phyloP scores from a whole-genome alignment of 805 yeast species.

The Sungouiozyma intestinalis region DNA sequence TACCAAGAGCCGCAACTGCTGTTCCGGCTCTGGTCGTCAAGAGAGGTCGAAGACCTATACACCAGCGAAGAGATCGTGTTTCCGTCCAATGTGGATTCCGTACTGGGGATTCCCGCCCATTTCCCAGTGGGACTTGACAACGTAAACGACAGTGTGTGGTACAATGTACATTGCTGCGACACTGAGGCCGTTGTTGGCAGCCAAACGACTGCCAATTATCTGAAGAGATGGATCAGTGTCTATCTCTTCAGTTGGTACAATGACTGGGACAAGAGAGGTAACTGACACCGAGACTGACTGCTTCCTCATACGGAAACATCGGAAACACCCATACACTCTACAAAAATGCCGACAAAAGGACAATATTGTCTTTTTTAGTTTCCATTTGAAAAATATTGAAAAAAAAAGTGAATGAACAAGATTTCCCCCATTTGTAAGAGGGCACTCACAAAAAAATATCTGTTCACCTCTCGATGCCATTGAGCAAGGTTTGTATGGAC shows the following conservation, averaged over 20 bases:
- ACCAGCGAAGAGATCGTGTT: slow-evolving; percentile 6
- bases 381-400: too few species aligned
- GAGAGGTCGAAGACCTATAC: slow-evolving; percentile 3
- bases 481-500: too few species aligned
- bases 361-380: too few species aligned
- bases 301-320: too few species aligned
- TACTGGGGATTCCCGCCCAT: slow-evolving; percentile 3
- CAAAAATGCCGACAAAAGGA: too few species aligned
- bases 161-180: slow-evolving; percentile 22
- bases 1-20: slow-evolving; percentile 19
- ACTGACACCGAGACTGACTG: too few species aligned
- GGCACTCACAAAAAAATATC: too few species aligned
- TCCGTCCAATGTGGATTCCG: background rate
- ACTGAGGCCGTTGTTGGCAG: slow-evolving; percentile 19
- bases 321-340: background rate
- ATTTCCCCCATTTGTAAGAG: too few species aligned
- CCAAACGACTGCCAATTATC: slow-evolving; percentile 7
- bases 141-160: slow-evolving; percentile 15
- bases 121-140: slow-evolving; percentile 4
- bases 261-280: too few species aligned
- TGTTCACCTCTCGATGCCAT: too few species aligned
- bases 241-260: slow-evolving; percentile 12
- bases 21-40: slow-evolving; percentile 12
- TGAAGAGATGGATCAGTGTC: slow-evolving; percentile 20
- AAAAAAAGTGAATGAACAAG: too few species aligned